Percentiles rank a stretch among this genome's conserved stretches.
Evolutionary conservation across 805 yeast species (phyloP).

Genomic region (Cephaloascus albidus): DNA sequence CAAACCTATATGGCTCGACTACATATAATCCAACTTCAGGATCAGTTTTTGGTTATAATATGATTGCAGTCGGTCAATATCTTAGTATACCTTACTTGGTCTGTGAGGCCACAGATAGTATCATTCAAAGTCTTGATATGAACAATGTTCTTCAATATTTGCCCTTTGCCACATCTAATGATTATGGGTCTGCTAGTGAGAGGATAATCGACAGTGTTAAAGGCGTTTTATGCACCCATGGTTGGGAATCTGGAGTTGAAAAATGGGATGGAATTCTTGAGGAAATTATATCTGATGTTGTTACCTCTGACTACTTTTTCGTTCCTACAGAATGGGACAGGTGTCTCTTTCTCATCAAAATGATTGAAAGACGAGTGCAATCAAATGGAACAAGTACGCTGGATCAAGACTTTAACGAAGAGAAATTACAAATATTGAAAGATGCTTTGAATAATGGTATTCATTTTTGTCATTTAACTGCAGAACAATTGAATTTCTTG

Average conservation of each 20-base stretch:
- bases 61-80: slow-evolving; percentile 43
- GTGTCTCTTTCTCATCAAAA: slow-evolving; percentile 32
- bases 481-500: slow-evolving; percentile 34
- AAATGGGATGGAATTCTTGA: slow-evolving; percentile 39
- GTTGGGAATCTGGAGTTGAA: slow-evolving; percentile 37
- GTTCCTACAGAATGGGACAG: slow-evolving; percentile 50
- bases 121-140: slow-evolving; percentile 24
- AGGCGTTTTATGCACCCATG: slow-evolving; percentile 36
- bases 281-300: slow-evolving; percentile 29
- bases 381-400: neutral
- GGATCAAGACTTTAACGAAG: neutral
- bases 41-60: slow-evolving; percentile 2
- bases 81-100: slow-evolving; percentile 36
- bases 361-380: slow-evolving; percentile 24
- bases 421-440: slow-evolving; percentile 10
- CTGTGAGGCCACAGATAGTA: slow-evolving; percentile 28
- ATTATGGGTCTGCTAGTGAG: slow-evolving; percentile 38
- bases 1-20: slow-evolving; percentile 34
- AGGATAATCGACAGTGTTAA: slow-evolving; percentile 35
- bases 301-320: slow-evolving; percentile 41
- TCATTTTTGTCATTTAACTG: slow-evolving; percentile 33
- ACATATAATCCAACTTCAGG: slow-evolving; percentile 13
- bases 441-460: slow-evolving; percentile 24
- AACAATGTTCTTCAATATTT: slow-evolving; percentile 24
- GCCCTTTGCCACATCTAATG: slow-evolving; percentile 29